A percentile compares a stretch with the other conserved stretches of the same genome.
Evolutionary conservation across 2,329 filamentous ascomycete genomes (phyloP).

Genomic region (Microsporum ferrugineum): DNA sequence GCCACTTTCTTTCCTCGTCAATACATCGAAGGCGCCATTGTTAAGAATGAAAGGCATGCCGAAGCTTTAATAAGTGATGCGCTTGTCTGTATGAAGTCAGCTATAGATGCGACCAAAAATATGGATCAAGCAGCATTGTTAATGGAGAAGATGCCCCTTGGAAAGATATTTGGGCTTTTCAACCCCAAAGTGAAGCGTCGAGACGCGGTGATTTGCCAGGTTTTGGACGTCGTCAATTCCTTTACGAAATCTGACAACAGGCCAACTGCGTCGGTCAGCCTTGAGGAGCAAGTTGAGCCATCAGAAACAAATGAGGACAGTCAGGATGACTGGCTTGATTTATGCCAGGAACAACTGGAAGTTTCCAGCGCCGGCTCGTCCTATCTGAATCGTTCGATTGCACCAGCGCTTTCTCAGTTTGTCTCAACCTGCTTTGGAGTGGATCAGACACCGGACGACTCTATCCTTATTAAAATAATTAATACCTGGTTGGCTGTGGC

Average conservation of each 20-base stretch:
- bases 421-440: constrained; percentile 52
- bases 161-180: constrained; percentile 41
- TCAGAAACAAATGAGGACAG: constrained; percentile 44
- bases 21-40: constrained; percentile 42
- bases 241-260: constrained; percentile 28
- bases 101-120: constrained; percentile 34
- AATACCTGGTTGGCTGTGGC: constrained; percentile 46
- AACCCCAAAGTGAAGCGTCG: constrained; percentile 37
- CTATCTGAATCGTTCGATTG: constrained; percentile 34
- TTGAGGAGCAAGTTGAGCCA: constrained; percentile 17
- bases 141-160: constrained; percentile 34
- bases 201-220: constrained; percentile 38
- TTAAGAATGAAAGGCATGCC: constrained; percentile 47
- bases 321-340: constrained; percentile 49
- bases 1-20: constrained; percentile 34
- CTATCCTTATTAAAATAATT: constrained; percentile 40
- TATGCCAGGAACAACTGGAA: constrained; percentile 36
- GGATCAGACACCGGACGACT: constrained; percentile 44
- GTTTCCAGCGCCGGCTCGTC: constrained; percentile 20
- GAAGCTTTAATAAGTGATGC: constrained; percentile 44
- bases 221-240: constrained; percentile 37
- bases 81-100: constrained; percentile 40
- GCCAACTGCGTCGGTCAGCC: constrained; percentile 13
- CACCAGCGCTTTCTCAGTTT: constrained; percentile 41
- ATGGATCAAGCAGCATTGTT: constrained; percentile 34